These are phyloP conservation scores for Carex kokanica DNA, from an alignment of 176 grass and related monocot genomes.

Conservation along the genomic window DNA sequence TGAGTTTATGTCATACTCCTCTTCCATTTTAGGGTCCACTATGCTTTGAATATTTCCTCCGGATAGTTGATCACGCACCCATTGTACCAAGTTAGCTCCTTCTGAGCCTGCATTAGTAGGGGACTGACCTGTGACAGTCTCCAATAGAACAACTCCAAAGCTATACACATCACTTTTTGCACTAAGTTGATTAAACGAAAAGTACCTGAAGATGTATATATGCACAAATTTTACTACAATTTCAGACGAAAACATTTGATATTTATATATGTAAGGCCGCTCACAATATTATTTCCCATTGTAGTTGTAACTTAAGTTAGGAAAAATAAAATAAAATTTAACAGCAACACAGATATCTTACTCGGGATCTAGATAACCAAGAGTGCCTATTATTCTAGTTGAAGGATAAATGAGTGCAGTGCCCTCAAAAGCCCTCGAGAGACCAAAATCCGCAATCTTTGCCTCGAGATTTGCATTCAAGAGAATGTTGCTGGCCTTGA, in stretches of 20 bases:
- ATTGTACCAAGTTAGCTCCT: slow-evolving; percentile 24
- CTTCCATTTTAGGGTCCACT: slow-evolving; percentile 28
- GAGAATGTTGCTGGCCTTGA: slow-evolving; percentile 5
- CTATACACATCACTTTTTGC: slow-evolving; percentile 51
- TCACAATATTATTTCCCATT: too few relatives aligned
- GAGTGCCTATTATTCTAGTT: neutral
- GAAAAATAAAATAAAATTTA: too few relatives aligned
- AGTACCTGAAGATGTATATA: slow-evolving; percentile 24
- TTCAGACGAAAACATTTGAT: too few relatives aligned
- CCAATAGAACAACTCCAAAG: slow-evolving; percentile 44
- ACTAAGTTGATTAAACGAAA: slow-evolving; percentile 23
- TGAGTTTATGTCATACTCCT: slow-evolving; percentile 42
- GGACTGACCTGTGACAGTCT: slow-evolving; percentile 36
- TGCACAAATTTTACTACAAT: too few relatives aligned
- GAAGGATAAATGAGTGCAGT: neutral
- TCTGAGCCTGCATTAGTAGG: neutral
- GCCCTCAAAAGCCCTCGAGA: neutral
- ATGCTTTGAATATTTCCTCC: slow-evolving; percentile 45
- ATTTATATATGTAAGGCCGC: too few relatives aligned
- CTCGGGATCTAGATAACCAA: slow-evolving; percentile 6
- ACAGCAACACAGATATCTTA: too few relatives aligned
- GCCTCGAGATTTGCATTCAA: slow-evolving; percentile 1
- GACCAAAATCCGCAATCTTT: slow-evolving; percentile 8
- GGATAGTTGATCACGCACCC: slow-evolving; percentile 27
- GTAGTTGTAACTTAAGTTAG: too few relatives aligned